Conservation (phyloP, 2,329 filamentous ascomycete species). For the Colletotrichum orbiculare region DNA sequence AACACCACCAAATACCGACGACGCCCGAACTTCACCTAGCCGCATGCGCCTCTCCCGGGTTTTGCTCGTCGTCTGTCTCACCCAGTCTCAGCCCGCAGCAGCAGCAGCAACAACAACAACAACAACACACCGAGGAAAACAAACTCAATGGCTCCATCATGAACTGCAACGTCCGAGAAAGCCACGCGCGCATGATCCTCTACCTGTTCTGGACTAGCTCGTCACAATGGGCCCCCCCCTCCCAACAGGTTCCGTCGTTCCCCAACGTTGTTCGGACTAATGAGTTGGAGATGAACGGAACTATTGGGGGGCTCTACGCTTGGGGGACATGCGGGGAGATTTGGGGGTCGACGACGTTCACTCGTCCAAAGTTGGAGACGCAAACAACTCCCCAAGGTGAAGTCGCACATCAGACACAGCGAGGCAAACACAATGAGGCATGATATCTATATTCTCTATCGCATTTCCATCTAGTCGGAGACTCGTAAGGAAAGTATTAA, state of each 20-base stretch:
- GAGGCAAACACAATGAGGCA: slow-evolving; percentile 6
- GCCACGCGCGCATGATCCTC: no score
- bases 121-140: no score
- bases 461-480: slow-evolving; percentile 29
- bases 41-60: slow-evolving; percentile 24
- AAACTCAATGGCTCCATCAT: no score
- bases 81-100: not conserved
- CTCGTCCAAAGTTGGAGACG: slow-evolving; percentile 9
- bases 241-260: slow-evolving; percentile 31
- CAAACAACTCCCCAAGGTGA: no score
- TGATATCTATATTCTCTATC: slow-evolving; percentile 31
- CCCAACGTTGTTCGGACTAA: slow-evolving; percentile 29
- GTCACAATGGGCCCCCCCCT: not conserved
- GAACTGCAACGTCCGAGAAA: no score
- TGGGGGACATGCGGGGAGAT: slow-evolving; percentile 30
- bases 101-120: no score
- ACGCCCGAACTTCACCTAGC: not conserved
- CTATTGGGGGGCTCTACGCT: slow-evolving; percentile 23
- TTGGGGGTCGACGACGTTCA: not conserved
- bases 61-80: slow-evolving; percentile 34
- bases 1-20: no score
- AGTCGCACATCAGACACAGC: no score
- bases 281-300: slow-evolving; percentile 23
- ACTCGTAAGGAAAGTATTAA: slow-evolving; percentile 27
- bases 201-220: no score